These are phyloP conservation scores for Tuber umbilicatum DNA, from an alignment of 495 filamentous ascomycete genomes.

Conservation along the genomic window DNA sequence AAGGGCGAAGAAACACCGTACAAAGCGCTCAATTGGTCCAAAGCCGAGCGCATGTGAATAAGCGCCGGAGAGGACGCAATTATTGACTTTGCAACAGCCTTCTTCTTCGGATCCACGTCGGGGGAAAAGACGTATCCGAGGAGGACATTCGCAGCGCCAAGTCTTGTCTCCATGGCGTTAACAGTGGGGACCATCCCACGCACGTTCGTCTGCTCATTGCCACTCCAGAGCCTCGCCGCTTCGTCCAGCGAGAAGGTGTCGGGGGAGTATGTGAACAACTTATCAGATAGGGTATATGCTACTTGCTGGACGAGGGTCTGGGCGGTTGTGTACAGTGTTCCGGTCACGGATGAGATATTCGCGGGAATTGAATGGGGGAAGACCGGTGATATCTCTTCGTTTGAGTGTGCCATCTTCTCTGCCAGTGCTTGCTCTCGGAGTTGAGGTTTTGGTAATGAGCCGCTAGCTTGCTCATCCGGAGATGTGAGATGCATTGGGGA, in stretches of 20 bases:
- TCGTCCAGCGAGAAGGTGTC: slow-evolving; percentile 83
- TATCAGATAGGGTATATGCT: slow-evolving; percentile 85
- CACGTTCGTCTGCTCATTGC: slow-evolving; percentile 60
- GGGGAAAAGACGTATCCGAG: slow-evolving; percentile 95
- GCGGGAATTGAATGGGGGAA: slow-evolving; percentile 58
- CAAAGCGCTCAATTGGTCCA: slow-evolving; percentile 83
- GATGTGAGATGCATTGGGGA: slow-evolving; percentile 22
- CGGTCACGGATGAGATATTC: slow-evolving; percentile 62
- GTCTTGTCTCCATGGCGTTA: slow-evolving; percentile 72
- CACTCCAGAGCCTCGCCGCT: slow-evolving; percentile 69
- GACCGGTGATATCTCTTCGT: slow-evolving; percentile 48
- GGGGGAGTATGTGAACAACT: slow-evolving; percentile 93
- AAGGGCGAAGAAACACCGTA: slow-evolving; percentile 87
- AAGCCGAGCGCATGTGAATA: slow-evolving; percentile 66
- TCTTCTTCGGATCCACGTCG: slow-evolving; percentile 86
- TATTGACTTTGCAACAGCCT: slow-evolving; percentile 82
- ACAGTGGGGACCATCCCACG: slow-evolving; percentile 73
- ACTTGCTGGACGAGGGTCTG: slow-evolving; percentile 93
- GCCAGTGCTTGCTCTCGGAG: slow-evolving; percentile 27
- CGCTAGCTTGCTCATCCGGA: slow-evolving; percentile 10
- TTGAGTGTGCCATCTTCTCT: slow-evolving; percentile 13
- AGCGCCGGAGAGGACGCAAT: slow-evolving; percentile 77
- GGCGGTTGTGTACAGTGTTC: slow-evolving; percentile 83
- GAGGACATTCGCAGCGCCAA: slow-evolving; percentile 84
- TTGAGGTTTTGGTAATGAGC: slow-evolving; percentile 25